Evolutionary conservation across 768 basidiomycete species (phyloP).

Genomic region (Ramaria sp.): DNA sequence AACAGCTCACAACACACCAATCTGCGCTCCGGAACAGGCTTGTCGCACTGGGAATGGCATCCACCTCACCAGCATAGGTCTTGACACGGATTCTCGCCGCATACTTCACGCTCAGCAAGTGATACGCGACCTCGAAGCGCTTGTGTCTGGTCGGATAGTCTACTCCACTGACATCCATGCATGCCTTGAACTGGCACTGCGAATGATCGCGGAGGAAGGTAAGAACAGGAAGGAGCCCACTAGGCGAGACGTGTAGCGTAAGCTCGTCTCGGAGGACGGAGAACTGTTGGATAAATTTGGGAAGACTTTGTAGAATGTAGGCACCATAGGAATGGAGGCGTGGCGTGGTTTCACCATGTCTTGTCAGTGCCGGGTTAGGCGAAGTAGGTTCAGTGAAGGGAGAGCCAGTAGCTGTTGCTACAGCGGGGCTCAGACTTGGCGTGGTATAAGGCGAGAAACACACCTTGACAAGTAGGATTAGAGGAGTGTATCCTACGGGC

Average conservation of each 20-base stretch:
- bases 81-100: constrained; percentile 89
- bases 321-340: constrained; percentile 86
- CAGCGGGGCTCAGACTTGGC: neutral
- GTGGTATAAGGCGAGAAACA: neutral
- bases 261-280: constrained; percentile 95
- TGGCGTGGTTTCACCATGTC: constrained; percentile 63
- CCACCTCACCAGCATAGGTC: constrained; percentile 91
- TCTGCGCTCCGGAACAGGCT: constrained; percentile 85
- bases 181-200: constrained; percentile 86
- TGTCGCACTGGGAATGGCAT: constrained; percentile 76
- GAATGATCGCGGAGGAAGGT: constrained; percentile 92
- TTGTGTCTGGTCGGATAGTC: constrained; percentile 91
- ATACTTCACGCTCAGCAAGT: constrained; percentile 72
- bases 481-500: neutral
- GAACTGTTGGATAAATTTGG: constrained; percentile 97
- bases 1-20: constrained; percentile 46
- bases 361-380: constrained; percentile 69
- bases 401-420: constrained; percentile 21
- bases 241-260: constrained; percentile 77
- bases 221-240: constrained; percentile 72
- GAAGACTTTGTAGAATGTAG: constrained; percentile 85
- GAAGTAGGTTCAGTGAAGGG: constrained; percentile 89
- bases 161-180: constrained; percentile 91
- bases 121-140: constrained; percentile 95
- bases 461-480: neutral